These are phyloP conservation scores for Neurospora sp. DNA, from an alignment of 495 filamentous ascomycete genomes.

Conservation along the genomic window DNA sequence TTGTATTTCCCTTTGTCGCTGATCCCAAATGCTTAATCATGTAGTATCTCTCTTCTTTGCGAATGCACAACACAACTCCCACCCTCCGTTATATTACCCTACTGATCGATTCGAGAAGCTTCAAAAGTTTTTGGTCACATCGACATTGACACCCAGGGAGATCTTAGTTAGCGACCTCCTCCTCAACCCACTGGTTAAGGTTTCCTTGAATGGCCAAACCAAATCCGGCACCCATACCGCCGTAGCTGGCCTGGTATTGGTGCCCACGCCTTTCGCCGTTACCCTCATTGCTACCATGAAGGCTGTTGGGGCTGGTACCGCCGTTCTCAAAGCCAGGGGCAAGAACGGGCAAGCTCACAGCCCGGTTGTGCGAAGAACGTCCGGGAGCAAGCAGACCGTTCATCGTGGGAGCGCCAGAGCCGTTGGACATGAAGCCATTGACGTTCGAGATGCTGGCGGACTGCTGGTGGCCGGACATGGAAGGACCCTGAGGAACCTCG, in stretches of 20 bases:
- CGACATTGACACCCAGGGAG: neutral
- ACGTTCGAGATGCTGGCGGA: constrained; percentile 49
- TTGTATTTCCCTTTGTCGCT: neutral
- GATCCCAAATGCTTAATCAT: neutral
- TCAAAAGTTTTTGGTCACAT: neutral
- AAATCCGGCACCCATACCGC: constrained; percentile 39
- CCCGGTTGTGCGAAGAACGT: constrained; percentile 68
- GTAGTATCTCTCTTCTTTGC: neutral
- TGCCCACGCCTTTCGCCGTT: constrained; percentile 40
- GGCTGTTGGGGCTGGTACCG: constrained; percentile 34
- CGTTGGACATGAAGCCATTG: constrained; percentile 37
- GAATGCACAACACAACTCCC: neutral
- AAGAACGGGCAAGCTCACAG: constrained; percentile 69
- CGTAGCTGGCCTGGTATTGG: constrained; percentile 45
- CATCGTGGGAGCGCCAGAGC: constrained; percentile 54
- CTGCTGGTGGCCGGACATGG: constrained; percentile 46
- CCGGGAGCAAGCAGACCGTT: constrained; percentile 67
- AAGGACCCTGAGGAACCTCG: constrained; percentile 45
- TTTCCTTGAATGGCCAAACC: constrained; percentile 42
- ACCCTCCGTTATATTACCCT: neutral
- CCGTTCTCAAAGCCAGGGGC: constrained; percentile 43
- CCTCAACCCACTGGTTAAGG: constrained; percentile 46
- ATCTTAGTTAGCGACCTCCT: constrained; percentile 41
- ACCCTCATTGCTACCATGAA: constrained; percentile 26
- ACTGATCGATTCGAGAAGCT: neutral